These are phyloP conservation scores for Cladosporium sp. DNA, from an alignment of 2,329 filamentous ascomycete species.

Conservation along the genomic window DNA sequence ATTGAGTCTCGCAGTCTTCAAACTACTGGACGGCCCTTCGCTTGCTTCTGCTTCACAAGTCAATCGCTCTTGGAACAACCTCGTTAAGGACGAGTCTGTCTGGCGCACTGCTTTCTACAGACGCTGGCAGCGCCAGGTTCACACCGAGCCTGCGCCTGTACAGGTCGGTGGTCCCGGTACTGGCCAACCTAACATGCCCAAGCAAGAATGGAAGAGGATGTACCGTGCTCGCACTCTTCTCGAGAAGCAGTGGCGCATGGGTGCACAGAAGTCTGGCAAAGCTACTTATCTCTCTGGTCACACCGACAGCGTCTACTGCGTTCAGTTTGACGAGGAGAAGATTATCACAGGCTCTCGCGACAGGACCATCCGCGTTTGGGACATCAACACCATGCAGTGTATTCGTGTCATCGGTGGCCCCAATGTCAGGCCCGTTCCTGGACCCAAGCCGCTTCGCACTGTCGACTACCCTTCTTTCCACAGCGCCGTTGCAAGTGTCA, in stretches of 20 bases:
- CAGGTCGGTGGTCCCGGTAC: constrained; percentile 50
- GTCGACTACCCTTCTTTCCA: constrained; percentile 37
- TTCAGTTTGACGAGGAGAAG: constrained; percentile 96
- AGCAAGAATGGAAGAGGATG: constrained; percentile 80
- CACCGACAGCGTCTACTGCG: constrained; percentile 92
- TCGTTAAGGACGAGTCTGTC: constrained; percentile 53
- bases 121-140: constrained; percentile 45
- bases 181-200: constrained; percentile 45
- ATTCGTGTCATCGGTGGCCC: constrained; percentile 78
- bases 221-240: constrained; percentile 73
- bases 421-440: constrained; percentile 50
- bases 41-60: constrained; percentile 53
- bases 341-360: constrained; percentile 96
- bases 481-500: constrained; percentile 39
- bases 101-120: constrained; percentile 60
- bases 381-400: constrained; percentile 83
- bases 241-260: constrained; percentile 66
- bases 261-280: constrained; percentile 62
- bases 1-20: constrained; percentile 54
- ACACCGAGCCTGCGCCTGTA: constrained; percentile 40
- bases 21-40: constrained; percentile 54
- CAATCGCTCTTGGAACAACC: constrained; percentile 51
- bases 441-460: constrained; percentile 40
- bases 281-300: constrained; percentile 90
- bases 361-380: constrained; percentile 93